Percentiles rank a stretch among this genome's conserved stretches.
phyloP scores from a whole-genome alignment of 345 rosid species.

The Litchi chinensis region DNA sequence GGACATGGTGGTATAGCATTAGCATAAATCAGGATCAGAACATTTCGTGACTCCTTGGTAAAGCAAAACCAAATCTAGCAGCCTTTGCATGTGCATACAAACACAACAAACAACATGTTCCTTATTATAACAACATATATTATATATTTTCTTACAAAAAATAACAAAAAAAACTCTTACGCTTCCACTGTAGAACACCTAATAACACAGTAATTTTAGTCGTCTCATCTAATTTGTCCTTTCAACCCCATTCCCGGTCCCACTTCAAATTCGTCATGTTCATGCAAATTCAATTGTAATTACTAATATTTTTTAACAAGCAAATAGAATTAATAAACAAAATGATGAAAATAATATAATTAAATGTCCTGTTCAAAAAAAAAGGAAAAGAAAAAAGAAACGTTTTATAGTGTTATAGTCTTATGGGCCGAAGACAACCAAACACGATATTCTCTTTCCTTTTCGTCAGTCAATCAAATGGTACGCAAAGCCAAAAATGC shows the following conservation, averaged over 20 bases:
- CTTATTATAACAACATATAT: too few relatives aligned
- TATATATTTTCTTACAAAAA: too few relatives aligned
- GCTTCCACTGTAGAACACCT: neutral
- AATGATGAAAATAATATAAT: too few relatives aligned
- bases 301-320: too few relatives aligned
- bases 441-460: neutral
- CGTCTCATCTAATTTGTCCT: too few relatives aligned
- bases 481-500: constrained; percentile 10
- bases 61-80: neutral
- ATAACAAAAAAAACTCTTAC: too few relatives aligned
- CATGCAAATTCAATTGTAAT: neutral
- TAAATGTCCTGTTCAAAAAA: too few relatives aligned
- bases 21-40: neutral
- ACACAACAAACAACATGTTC: neutral
- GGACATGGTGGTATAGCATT: too few relatives aligned
- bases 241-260: neutral
- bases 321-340: too few relatives aligned
- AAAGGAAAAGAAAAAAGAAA: too few relatives aligned
- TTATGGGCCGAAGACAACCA: neutral
- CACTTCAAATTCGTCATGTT: neutral
- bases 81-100: neutral
- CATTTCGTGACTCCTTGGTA: constrained; percentile 15
- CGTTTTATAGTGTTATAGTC: too few relatives aligned
- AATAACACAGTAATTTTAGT: neutral
- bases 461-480: constrained; percentile 3